Conservation (phyloP, 208 protist genomes). For the Spongospora subterranea region DNA sequence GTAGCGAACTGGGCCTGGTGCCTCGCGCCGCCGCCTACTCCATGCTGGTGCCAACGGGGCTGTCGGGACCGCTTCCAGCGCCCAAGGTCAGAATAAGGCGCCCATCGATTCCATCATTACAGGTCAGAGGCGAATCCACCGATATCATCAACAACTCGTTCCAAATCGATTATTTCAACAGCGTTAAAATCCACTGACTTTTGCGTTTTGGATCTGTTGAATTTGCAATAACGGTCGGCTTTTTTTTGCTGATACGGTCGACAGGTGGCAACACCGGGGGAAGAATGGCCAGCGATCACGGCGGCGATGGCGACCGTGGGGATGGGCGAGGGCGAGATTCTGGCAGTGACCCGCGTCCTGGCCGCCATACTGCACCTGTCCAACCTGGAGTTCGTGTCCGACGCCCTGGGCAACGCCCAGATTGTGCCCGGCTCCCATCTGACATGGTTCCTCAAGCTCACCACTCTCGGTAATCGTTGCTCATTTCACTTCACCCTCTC, state of each 20-base stretch:
- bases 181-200: too few species aligned
- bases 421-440: not conserved
- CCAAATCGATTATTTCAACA: too few species aligned
- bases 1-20: not conserved
- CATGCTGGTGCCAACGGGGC: not conserved
- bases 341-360: conserved; percentile 20
- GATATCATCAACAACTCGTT: too few species aligned
- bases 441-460: not conserved
- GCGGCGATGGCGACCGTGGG: conserved; percentile 58
- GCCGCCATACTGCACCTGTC: conserved; percentile 66
- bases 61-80: not conserved
- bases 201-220: too few species aligned
- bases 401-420: conserved; percentile 23
- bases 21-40: not conserved
- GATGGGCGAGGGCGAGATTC: not conserved
- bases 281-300: conserved; percentile 8
- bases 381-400: conserved; percentile 61
- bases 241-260: not conserved
- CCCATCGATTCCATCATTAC: not conserved
- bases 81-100: not conserved
- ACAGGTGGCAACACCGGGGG: conserved; percentile 53
- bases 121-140: not conserved
- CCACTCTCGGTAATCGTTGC: not conserved
- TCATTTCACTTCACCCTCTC: too few species aligned
- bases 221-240: not conserved